Evolutionary conservation across 2,329 filamentous ascomycete genomes (phyloP), one percentile per base, ranked within the genome.

Genomic region (Colletotrichum sp.): DNA sequence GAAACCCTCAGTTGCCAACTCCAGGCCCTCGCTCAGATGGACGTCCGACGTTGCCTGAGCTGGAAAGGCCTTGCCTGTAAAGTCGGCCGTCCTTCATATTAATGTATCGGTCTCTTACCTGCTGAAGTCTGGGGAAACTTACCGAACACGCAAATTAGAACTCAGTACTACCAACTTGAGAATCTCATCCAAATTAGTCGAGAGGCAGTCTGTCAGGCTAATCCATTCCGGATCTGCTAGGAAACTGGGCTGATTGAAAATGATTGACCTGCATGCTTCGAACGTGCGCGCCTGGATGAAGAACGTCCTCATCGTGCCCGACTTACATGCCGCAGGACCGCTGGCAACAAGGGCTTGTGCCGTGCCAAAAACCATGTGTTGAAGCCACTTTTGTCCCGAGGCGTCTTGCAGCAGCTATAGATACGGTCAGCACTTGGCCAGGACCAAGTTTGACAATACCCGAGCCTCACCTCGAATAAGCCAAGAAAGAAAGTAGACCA

Each of bases 401-500:
- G 79, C 72, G 30, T 84, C 83, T 1, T 78, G 81, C 79, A 85
- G 81, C 3, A 85, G 79, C 84, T 85, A 12, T 7, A 21, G 10
- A 16, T 18, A 26, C 30, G 66, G 62, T 77, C 15, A 77, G 71
- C 12, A n/a, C 1, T 24, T 2, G 57, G 26, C 21, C 30, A 0
- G 5, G 18, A n/a, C 34, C 18, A 57, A n/a, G 4, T 15, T 39
- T 1, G 13, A 15, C 8, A 6, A 21, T 16, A 6, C 15, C 30
- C 32, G 4, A 9, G 7, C 6, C 8, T 7, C 7, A 85, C 84
- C 78, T 85, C 84, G 10, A 85, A 85, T 1, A 85, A 63, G 0
- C 84, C 84, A 0, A 85, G 74, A 1, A 84, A 62, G 5, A 84
- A 77, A 0, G 84, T 85, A 0, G 84, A 81, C 84, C 84, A 85